Percentiles rank a stretch among this genome's conserved stretches.
Evolutionary conservation across 179 eudicot genomes (phyloP).

Genomic region (Monotropa hypopitys): DNA sequence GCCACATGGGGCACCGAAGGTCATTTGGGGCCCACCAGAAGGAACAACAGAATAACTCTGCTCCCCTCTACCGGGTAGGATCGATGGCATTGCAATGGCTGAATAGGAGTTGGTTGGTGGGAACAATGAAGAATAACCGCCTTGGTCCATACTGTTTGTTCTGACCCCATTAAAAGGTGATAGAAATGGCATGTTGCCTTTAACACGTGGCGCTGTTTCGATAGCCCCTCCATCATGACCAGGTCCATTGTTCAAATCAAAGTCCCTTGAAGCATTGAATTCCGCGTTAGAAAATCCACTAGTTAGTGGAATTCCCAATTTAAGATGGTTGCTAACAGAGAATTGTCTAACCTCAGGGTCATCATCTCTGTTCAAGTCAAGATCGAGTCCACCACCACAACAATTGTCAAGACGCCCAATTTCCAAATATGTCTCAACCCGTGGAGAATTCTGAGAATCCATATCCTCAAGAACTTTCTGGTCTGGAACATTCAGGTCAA

Average conservation of each 20-base stretch:
- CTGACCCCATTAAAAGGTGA: conserved; percentile 34
- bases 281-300: conserved; percentile 26
- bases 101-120: conserved; percentile 40
- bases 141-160: conserved; percentile 31
- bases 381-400: conserved; percentile 41
- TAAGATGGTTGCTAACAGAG: conserved; percentile 14
- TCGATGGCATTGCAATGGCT: conserved; percentile 34
- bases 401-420: conserved; percentile 3
- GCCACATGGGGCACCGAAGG: conserved; percentile 32
- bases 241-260: conserved; percentile 87
- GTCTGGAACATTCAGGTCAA: conserved; percentile 80
- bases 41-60: conserved; percentile 38
- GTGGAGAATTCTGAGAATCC: conserved; percentile 24
- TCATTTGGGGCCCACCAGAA: conserved; percentile 35
- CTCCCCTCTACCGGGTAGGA: conserved; percentile 46
- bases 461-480: conserved; percentile 42
- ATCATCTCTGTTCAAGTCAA: conserved; percentile 62
- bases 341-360: conserved; percentile 40
- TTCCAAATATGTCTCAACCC: conserved; percentile 9
- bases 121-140: conserved; percentile 54
- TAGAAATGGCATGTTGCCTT: conserved; percentile 16
- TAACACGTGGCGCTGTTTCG: conserved; percentile 20
- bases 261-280: conserved; percentile 41
- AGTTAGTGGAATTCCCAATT: conserved; percentile 21
- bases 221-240: conserved; percentile 35